phyloP scores from a whole-genome alignment of 1,284 basidiomycete genomes.

The Boletus sp. region DNA sequence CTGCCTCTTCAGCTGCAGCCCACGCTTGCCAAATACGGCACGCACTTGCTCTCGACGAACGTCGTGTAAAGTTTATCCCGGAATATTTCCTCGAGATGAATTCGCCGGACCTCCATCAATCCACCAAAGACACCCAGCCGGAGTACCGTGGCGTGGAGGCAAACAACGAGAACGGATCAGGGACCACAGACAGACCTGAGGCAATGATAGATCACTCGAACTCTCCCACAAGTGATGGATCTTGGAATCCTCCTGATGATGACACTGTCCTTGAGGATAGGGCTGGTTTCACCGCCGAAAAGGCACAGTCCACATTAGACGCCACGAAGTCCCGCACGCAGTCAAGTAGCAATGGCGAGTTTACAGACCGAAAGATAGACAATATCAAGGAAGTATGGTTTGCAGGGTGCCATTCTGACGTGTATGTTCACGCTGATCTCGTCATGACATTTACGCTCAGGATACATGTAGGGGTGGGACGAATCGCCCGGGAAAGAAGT shows the following conservation, averaged over 20 bases:
- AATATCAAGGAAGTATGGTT: constrained; percentile 12
- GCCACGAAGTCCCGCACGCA: no score
- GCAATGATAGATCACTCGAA: background rate
- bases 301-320: background rate
- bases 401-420: constrained; percentile 7
- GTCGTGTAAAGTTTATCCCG: constrained; percentile 9
- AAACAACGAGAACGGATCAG: background rate
- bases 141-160: background rate
- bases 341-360: background rate
- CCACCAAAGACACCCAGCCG: background rate
- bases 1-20: constrained; percentile 3
- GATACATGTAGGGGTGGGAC: constrained; percentile 2
- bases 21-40: constrained; percentile 8
- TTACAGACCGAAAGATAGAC: background rate
- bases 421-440: background rate
- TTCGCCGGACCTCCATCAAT: background rate
- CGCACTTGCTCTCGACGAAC: constrained; percentile 6
- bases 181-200: background rate
- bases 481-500: constrained; percentile 2
- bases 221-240: background rate
- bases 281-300: background rate
- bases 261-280: background rate
- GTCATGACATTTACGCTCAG: background rate
- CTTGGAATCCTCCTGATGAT: background rate
- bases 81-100: constrained; percentile 12